Evolutionary conservation across 1,284 basidiomycete genomes (phyloP).

Genomic region (Microstroma glucosiphilum): DNA sequence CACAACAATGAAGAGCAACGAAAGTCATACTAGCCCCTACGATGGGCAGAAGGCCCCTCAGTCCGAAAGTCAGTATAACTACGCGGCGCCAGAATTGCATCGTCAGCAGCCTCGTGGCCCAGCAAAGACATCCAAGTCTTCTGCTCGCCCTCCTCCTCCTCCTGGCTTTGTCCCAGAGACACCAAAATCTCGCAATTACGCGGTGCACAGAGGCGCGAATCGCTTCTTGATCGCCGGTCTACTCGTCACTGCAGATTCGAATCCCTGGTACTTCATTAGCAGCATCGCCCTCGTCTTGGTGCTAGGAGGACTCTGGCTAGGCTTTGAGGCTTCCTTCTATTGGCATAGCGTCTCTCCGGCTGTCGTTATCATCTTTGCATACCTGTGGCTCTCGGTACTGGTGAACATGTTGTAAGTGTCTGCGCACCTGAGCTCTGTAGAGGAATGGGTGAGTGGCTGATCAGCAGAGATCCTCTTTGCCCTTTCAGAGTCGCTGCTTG

Average conservation of each 20-base stretch:
- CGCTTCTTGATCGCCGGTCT: constrained; percentile 34
- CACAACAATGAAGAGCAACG: too few species aligned
- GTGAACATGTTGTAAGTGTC: constrained; percentile 28
- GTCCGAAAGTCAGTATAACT: too few species aligned
- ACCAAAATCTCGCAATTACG: constrained; percentile 22
- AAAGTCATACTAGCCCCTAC: too few species aligned
- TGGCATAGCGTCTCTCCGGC: constrained; percentile 33
- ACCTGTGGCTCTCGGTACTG: constrained; percentile 29
- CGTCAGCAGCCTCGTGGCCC: too few species aligned
- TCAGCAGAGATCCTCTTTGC: background rate
- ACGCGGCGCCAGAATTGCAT: too few species aligned
- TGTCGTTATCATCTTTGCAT: constrained; percentile 31
- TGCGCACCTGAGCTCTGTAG: background rate
- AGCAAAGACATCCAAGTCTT: too few species aligned
- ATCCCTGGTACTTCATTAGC: constrained; percentile 34
- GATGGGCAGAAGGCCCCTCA: too few species aligned
- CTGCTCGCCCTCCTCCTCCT: too few species aligned
- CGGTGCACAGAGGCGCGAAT: constrained; percentile 27
- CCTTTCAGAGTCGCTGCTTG: constrained; percentile 29
- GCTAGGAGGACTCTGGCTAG: constrained; percentile 38
- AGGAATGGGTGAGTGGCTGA: background rate
- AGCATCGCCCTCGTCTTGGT: constrained; percentile 26
- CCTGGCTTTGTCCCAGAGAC: too few species aligned
- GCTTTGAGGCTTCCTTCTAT: constrained; percentile 38
- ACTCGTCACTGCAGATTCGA: constrained; percentile 37